Evolutionary conservation across 2,329 filamentous ascomycete species (phyloP), one percentile per base, ranked within the genome.

Genomic region (Graphiopsis chlorocephala): DNA sequence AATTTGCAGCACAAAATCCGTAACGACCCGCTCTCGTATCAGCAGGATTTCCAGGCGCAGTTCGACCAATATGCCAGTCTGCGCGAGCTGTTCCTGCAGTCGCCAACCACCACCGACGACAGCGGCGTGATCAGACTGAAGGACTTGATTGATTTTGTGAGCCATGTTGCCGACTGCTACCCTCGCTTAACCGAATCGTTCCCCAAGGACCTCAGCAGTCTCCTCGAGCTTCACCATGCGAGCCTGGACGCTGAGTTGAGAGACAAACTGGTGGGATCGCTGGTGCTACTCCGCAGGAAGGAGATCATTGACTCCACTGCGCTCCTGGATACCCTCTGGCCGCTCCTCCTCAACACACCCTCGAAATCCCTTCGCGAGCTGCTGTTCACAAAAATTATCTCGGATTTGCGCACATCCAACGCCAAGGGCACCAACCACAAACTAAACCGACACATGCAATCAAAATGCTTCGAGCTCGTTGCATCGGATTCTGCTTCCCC

Each of bases 151-250:
- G 94, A 98, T 74, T 91, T 99, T 72, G 89, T 98, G 71, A 89
- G 93, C 23, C 95, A 99, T 79, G 90, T 96, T 67, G 90, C 94
- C 75, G 93, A 97, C 75, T 96, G 92, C 81, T 99, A 96, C 78
- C 92, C 92, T 59, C 86, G 90, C 65, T 85, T 94, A 67, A 93
- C 93, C 1, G 83, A 83, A 61, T 82, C 85, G 11, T 98, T 97
- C 70, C 87, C 93, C 25, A 84, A 88, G 48, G 91, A 97, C 68
- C 83, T 99, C 57, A 92, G 92, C 73, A 84, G 88, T 33, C 90
- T 99, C 65, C 80, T 99, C 55, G 87, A 87, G 56, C 83, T 89
- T 70, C 92, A 98, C 75, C 94, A 98, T 83, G 86, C 89, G 53
- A 84, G 89, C 3, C 83, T 99, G 33, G 90, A 96, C 72, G 84